Percentiles rank a stretch among this genome's conserved stretches.
Evolutionary conservation across 2,329 filamentous ascomycete species (phyloP).

Genomic region (Acephala macrosclerotiorum): DNA sequence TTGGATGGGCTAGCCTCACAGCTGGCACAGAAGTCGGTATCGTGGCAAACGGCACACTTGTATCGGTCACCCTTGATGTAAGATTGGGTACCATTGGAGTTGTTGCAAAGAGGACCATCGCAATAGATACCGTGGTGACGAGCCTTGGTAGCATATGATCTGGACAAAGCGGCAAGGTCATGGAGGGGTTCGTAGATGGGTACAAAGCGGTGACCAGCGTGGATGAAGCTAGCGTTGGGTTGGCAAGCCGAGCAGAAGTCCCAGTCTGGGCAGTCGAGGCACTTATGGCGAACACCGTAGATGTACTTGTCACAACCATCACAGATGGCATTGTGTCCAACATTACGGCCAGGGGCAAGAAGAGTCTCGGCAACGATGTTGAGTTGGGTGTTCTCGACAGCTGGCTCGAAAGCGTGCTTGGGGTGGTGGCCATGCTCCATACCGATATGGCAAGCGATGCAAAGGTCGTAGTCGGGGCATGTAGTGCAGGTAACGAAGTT

Average conservation of each 20-base stretch:
- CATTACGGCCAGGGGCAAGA: conserved; percentile 81
- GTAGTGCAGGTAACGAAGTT: conserved; percentile 85
- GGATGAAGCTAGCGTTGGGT: conserved; percentile 68
- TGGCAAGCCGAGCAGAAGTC: conserved; percentile 89
- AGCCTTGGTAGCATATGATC: conserved; percentile 51
- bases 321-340: conserved; percentile 86
- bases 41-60: conserved; percentile 96
- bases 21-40: conserved; percentile 92
- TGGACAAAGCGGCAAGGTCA: conserved; percentile 49
- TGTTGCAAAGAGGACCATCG: conserved; percentile 87
- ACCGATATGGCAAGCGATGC: conserved; percentile 78
- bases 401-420: conserved; percentile 79
- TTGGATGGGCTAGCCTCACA: conserved; percentile 91
- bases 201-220: conserved; percentile 87
- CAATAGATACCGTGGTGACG: conserved; percentile 90
- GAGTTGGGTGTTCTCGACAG: conserved; percentile 67
- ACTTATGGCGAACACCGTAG: conserved; percentile 92
- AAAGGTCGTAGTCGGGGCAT: conserved; percentile 94
- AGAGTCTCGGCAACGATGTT: conserved; percentile 68
- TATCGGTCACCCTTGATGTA: conserved; percentile 91
- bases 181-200: conserved; percentile 79
- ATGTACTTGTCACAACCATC: conserved; percentile 94
- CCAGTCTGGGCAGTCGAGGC: conserved; percentile 95
- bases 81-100: conserved; percentile 59
- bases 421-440: conserved; percentile 91